Evolutionary conservation across 371 early-diverging fungal species (phyloP), one percentile per base, ranked within the genome.

Genomic region (Basidiobolus meristosporus): DNA sequence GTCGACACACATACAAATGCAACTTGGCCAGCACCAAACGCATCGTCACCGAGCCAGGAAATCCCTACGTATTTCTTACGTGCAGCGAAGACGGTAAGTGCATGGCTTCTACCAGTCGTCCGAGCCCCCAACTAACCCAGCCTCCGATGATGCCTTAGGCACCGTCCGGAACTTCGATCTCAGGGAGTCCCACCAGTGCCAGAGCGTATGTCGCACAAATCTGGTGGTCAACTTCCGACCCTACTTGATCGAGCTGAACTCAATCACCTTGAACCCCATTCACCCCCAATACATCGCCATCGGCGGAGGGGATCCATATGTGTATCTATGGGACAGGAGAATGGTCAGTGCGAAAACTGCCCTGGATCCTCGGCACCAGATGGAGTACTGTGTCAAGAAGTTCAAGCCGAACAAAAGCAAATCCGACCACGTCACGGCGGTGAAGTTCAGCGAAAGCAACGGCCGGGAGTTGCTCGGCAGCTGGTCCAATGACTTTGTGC

Each of bases 141-240:
- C 32, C 34, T 31, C 16, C 36, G 21, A 12, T 23, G 30, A 17
- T 33, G 20, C 11, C 21, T 11, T 41, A 66, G 63, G 65, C 1
- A 70, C 70, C 7, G 70, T 74, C 1, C 60, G 72, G 4, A 69
- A 70, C 17, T 73, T 68, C 51, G 80, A 79, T 48, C 47, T 70
- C 7, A 58, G 80, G 2, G 53, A 51, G 29, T 57, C 57, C 16
- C 62, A 63, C 41, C 32, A 29, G 2, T 60, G 65, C 41, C 46
- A 49, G 26, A 49, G 41, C 31, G 17, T 47, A 17, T 52, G 61
- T 3, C 60, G 61, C 35, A 55, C 59, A 6, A 28, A 18, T 2
- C 55, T 68, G n/a, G 40, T 73, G 14, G 56, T 73, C 0, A 58
- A 76, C 42, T 73, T 68, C 38, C 44, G 57, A 2, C 30, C 35